Base-by-base conservation (phyloP, 441 rosid species). In the Gossypium lobatum region DNA sequence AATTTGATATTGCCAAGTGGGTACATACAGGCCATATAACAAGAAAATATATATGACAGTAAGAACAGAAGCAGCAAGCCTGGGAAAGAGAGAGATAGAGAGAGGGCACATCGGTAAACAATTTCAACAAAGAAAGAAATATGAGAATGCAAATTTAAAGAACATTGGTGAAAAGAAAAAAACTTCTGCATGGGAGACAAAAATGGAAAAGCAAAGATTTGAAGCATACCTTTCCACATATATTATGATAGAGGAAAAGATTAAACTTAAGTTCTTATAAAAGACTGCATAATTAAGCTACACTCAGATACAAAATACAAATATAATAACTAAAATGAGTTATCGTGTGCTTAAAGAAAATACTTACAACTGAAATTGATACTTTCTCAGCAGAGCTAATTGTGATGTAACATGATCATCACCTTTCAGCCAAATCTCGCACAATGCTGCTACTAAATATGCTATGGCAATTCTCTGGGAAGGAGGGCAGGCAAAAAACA, bases 371-470 rank as follows among this genome's bases (percentile, higher is more conserved):
- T 93, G 97, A 58, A 64, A 82, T 73, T 63, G 75, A 74, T 89
- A 91, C 77, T 82, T 91, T 79, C 75, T 83, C 72, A 79, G 64
- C 69, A 85, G 17, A 64, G 86, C 80, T 60, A 75, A 68, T 45
- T 53, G 81, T 34, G 96, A 85, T 64, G 74, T 70, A 48, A 77
- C 86, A 73, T 70, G 82, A 73, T 76, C 81, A 70, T 75, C 76
- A 21, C 79, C 84, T 77, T 86, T 91, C 13, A 91, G 83, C 96
- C 97, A 93, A 82, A 91, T 93, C 86, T 93, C 96, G 73, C 96
- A 89, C 31, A 87, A 2, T 57, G 95, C 96, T 4, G 85, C 88
- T 11, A 86, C 84, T 53, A 91, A 71, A 78, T 91, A 93, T 31
- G 88, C 91, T 63, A 87, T 70, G 3, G 97, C 94, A 78, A 93